These are phyloP conservation scores for Xylariales sp. DNA, from an alignment of 2,329 filamentous ascomycete species.

Conservation along the genomic window DNA sequence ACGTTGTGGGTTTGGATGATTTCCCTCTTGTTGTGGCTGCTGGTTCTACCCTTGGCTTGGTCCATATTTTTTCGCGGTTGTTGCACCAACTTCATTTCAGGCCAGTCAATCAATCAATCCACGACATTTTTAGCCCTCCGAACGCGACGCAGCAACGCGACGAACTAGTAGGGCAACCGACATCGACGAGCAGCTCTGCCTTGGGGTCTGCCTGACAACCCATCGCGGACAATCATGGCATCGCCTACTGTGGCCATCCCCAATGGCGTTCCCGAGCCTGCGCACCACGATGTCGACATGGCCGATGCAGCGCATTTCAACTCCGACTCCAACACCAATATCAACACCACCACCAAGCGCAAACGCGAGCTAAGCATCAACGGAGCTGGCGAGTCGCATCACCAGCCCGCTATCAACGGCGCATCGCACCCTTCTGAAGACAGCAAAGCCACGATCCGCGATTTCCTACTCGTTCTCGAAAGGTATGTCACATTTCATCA, in stretches of 20 bases:
- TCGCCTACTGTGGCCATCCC: slow-evolving; percentile 24
- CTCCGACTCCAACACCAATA: not conserved
- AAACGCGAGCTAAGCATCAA: slow-evolving; percentile 25
- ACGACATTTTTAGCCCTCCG: slow-evolving; percentile 6
- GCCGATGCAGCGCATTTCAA: slow-evolving; percentile 21
- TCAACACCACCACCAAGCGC: slow-evolving; percentile 21
- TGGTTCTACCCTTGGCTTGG: slow-evolving; percentile 7
- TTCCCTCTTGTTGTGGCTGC: slow-evolving; percentile 9
- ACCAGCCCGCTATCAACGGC: slow-evolving; percentile 13
- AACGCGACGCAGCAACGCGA: slow-evolving; percentile 8
- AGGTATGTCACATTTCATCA: slow-evolving; percentile 18
- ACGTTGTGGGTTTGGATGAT: slow-evolving; percentile 13
- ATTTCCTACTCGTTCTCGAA: slow-evolving; percentile 25
- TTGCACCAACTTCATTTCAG: slow-evolving; percentile 4
- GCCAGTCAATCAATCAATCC: slow-evolving; percentile 9
- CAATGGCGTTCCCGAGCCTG: slow-evolving; percentile 20
- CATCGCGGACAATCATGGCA: slow-evolving; percentile 19
- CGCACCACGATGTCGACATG: slow-evolving; percentile 14
- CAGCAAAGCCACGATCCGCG: slow-evolving; percentile 14
- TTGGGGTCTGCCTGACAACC: not conserved
- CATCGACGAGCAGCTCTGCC: slow-evolving; percentile 1
- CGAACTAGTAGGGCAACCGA: slow-evolving; percentile 3
- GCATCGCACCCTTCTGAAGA: slow-evolving; percentile 13
- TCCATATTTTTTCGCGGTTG: slow-evolving; percentile 5
- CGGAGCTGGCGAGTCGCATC: slow-evolving; percentile 15